These are phyloP conservation scores for Leccinum truebloodii DNA, from an alignment of 768 basidiomycete species.

Conservation along the genomic window DNA sequence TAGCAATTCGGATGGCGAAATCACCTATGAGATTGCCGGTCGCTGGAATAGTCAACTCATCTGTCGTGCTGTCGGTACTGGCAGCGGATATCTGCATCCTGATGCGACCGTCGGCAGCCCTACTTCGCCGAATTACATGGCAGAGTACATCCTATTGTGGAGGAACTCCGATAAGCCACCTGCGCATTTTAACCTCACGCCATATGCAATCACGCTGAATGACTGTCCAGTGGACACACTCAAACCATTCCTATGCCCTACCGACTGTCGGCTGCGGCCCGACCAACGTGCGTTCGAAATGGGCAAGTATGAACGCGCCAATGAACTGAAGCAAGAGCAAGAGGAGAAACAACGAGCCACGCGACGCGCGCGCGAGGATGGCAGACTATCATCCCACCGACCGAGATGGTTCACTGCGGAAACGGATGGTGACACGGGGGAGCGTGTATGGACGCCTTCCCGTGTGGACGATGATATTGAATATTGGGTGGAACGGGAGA, in stretches of 20 bases:
- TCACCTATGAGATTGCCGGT: constrained; percentile 88
- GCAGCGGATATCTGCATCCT: constrained; percentile 63
- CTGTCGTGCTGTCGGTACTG: constrained; percentile 69
- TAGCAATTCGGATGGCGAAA: constrained; percentile 57
- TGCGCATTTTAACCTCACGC: constrained; percentile 93
- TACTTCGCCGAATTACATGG: constrained; percentile 44
- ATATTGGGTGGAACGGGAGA: constrained; percentile 84
- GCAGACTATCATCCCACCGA: constrained; percentile 64
- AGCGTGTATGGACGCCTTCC: constrained; percentile 82
- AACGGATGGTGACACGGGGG: constrained; percentile 86
- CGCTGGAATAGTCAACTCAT: constrained; percentile 96
- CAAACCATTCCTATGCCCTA: constrained; percentile 74
- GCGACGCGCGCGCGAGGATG: constrained; percentile 73
- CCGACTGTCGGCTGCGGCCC: constrained; percentile 89
- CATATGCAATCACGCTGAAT: constrained; percentile 91
- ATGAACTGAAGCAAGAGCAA: constrained; percentile 73
- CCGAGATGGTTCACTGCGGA: constrained; percentile 87
- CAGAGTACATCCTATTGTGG: constrained; percentile 88
- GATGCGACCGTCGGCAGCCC: constrained; percentile 60
- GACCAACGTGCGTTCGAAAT: constrained; percentile 95
- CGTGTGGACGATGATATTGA: constrained; percentile 55
- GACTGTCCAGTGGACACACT: constrained; percentile 76
- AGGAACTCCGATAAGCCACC: constrained; percentile 82
- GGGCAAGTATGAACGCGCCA: constrained; percentile 83
- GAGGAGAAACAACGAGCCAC: constrained; percentile 81